Conservation (phyloP, 1,139 yeast species). For the Arxiozyma heterogenica region DNA sequence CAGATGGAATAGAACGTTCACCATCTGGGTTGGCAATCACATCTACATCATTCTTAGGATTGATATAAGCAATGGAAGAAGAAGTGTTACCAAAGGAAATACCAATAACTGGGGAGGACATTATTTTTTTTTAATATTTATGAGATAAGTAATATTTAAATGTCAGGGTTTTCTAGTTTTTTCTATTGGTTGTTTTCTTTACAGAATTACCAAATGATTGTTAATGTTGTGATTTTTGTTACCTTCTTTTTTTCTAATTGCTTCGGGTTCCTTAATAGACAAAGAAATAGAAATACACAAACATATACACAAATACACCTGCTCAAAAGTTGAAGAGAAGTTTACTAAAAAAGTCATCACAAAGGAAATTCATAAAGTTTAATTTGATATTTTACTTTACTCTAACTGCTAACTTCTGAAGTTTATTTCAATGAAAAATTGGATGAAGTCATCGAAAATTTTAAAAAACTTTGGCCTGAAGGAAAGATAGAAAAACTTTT, state of each 20-base stretch:
- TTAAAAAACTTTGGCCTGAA: neutral
- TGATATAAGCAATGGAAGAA: constrained; percentile 81
- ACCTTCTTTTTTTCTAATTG: neutral
- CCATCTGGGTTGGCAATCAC: constrained; percentile 99
- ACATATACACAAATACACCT: no score
- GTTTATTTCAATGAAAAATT: no score
- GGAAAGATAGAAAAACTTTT: no score
- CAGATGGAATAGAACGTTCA: constrained; percentile 93
- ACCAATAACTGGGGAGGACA: constrained; percentile 64
- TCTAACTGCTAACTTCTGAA: neutral
- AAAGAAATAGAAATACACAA: neutral
- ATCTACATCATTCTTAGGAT: constrained; percentile 79
- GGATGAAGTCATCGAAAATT: neutral
- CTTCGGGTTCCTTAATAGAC: neutral
- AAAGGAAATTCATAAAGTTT: no score
- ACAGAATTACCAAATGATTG: neutral
- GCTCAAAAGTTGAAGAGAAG: neutral
- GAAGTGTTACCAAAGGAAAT: constrained; percentile 94
- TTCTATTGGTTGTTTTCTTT: neutral
- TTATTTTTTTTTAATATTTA: neutral
- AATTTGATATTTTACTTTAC: neutral
- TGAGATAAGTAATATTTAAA: neutral
- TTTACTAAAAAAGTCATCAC: no score
- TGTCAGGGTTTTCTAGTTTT: neutral
- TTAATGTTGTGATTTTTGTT: neutral